These are phyloP conservation scores for Maudiozyma bulderi DNA, from an alignment of 805 yeast genomes.

Conservation along the genomic window DNA sequence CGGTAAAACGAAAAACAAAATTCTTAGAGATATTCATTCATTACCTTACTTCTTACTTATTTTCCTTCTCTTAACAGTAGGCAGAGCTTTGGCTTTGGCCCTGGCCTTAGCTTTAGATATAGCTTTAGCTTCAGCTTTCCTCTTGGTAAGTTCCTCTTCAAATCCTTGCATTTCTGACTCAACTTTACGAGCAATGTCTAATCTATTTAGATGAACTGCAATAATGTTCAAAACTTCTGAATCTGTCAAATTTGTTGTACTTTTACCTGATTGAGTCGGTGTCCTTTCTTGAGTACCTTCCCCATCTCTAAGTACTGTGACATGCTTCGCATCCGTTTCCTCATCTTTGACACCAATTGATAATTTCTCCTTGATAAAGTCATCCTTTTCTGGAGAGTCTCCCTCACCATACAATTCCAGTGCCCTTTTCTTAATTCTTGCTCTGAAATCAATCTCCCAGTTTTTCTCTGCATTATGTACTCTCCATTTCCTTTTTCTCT, in stretches of 20 bases:
- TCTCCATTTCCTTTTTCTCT: conserved; percentile 30
- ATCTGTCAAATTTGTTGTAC: conserved; percentile 13
- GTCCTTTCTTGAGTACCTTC: background rate
- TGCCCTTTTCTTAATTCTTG: conserved; percentile 70
- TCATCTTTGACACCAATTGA: background rate
- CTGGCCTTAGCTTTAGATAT: no score
- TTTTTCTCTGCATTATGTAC: conserved; percentile 63
- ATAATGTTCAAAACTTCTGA: conserved; percentile 24
- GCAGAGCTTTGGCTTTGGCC: no score
- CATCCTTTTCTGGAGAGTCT: conserved; percentile 42
- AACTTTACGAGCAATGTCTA: conserved; percentile 23
- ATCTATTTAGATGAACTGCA: conserved; percentile 17
- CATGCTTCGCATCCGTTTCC: no score
- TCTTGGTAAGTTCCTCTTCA: conserved; percentile 1
- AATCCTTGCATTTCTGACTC: conserved; percentile 20
- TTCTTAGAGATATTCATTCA: background rate
- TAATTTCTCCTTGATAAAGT: conserved; percentile 74
- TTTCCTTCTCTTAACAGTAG: conserved; percentile 5
- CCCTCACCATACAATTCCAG: conserved; percentile 51
- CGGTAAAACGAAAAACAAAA: background rate
- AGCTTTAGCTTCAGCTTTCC: background rate
- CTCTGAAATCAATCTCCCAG: conserved; percentile 77
- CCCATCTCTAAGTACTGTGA: no score
- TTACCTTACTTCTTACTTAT: background rate
- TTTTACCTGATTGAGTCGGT: background rate